Evolutionary conservation across 345 rosid genomes (phyloP).

Genomic region (Syzygium jambos): DNA sequence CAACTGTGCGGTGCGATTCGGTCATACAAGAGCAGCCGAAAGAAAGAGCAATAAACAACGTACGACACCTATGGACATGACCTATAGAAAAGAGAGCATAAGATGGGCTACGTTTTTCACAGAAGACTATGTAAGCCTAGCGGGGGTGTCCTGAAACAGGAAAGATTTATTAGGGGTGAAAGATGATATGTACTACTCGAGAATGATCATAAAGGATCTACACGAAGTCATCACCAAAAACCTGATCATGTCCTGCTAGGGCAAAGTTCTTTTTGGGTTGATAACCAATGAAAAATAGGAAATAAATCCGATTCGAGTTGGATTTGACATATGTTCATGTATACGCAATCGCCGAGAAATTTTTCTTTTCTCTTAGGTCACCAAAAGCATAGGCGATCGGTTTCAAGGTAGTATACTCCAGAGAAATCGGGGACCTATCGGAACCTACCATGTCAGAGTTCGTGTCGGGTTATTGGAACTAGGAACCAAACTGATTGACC

Average conservation of each 20-base stretch:
- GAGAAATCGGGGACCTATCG: rapidly evolving
- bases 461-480: rapidly evolving
- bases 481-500: rapidly evolving
- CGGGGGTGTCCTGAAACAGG: background rate
- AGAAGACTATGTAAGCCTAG: background rate
- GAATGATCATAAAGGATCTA: background rate
- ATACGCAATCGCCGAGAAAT: background rate
- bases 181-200: rapidly evolving
- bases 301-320: background rate
- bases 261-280: background rate
- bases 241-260: background rate
- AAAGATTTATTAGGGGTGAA: background rate
- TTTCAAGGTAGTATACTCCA: background rate
- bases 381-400: rapidly evolving
- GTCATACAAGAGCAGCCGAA: background rate
- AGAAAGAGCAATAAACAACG: background rate
- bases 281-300: background rate
- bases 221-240: background rate
- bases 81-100: background rate
- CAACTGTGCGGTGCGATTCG: background rate
- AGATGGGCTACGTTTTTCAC: background rate
- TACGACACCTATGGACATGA: background rate
- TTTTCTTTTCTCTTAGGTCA: background rate
- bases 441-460: rapidly evolving
- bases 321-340: background rate